These are phyloP conservation scores for Sapria himalayana DNA, from an alignment of 345 rosid species.

Conservation along the genomic window DNA sequence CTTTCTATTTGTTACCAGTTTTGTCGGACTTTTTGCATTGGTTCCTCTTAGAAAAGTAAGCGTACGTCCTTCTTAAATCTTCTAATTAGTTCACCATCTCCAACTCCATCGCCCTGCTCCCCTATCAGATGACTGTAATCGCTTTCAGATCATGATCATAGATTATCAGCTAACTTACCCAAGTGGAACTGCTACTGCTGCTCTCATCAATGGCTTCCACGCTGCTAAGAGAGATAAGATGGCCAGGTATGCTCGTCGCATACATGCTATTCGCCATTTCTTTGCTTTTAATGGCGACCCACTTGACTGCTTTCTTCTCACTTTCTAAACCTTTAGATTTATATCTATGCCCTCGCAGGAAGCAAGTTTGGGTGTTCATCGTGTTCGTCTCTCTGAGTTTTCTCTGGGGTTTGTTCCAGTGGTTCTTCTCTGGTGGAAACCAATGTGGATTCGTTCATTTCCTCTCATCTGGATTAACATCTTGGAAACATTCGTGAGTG, in stretches of 20 bases:
- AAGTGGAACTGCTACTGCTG: constrained; percentile 87
- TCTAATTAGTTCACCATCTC: neutral
- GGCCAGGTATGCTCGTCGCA: constrained; percentile 35
- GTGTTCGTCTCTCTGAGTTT: constrained; percentile 51
- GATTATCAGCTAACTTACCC: constrained; percentile 72
- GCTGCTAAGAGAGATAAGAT: constrained; percentile 45
- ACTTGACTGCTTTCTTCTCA: neutral
- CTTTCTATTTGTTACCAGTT: constrained; percentile 50
- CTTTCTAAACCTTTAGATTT: neutral
- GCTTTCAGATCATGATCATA: constrained; percentile 58
- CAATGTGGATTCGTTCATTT: constrained; percentile 55
- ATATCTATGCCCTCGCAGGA: constrained; percentile 21
- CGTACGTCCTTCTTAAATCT: neutral
- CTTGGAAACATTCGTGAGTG: constrained; percentile 63
- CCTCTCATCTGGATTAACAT: constrained; percentile 63
- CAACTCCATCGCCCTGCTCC: neutral
- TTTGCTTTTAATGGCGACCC: neutral
- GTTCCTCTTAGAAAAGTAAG: constrained; percentile 77
- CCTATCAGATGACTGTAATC: neutral
- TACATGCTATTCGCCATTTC: constrained; percentile 3
- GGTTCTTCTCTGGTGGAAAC: constrained; percentile 62
- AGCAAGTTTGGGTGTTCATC: constrained; percentile 53
- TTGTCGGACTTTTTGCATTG: constrained; percentile 66
- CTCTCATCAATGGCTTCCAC: constrained; percentile 76
- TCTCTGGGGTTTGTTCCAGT: constrained; percentile 71